phyloP scores from a whole-genome alignment of 176 grass and related monocot genomes.

The Oryza glumipatula region DNA sequence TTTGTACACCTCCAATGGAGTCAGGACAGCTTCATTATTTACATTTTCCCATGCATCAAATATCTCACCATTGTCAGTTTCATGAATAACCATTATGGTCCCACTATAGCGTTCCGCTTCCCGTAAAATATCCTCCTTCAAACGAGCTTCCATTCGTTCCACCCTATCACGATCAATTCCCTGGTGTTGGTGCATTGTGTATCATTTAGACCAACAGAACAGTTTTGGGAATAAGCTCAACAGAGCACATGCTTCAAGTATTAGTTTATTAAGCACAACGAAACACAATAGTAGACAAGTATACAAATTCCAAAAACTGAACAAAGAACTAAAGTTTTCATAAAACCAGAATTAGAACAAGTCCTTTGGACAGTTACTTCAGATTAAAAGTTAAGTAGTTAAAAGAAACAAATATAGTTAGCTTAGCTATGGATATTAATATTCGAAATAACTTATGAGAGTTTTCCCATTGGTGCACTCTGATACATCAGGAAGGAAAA shows the following conservation, averaged over 20 bases:
- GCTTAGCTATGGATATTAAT: background rate
- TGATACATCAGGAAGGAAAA: conserved; percentile 9
- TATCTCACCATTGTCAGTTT: conserved; percentile 84
- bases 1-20: conserved; percentile 92
- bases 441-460: conserved; percentile 15
- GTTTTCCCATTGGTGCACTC: background rate
- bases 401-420: conserved; percentile 33
- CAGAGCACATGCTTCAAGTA: conserved; percentile 26
- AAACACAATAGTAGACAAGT: conserved; percentile 36
- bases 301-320: conserved; percentile 15
- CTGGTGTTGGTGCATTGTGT: conserved; percentile 43
- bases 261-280: conserved; percentile 10
- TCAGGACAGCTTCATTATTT: conserved; percentile 78
- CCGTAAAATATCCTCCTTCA: conserved; percentile 94
- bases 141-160: conserved; percentile 94
- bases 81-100: conserved; percentile 95
- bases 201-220: conserved; percentile 29
- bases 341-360: conserved; percentile 5
- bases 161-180: conserved; percentile 92
- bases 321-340: conserved; percentile 28
- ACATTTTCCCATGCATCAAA: conserved; percentile 95
- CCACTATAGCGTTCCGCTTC: conserved; percentile 79
- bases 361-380: conserved; percentile 12
- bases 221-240: conserved; percentile 14
- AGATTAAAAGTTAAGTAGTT: conserved; percentile 26